Base-by-base conservation (phyloP, 108 stramenopile species). In the Nitzschia sp. region DNA sequence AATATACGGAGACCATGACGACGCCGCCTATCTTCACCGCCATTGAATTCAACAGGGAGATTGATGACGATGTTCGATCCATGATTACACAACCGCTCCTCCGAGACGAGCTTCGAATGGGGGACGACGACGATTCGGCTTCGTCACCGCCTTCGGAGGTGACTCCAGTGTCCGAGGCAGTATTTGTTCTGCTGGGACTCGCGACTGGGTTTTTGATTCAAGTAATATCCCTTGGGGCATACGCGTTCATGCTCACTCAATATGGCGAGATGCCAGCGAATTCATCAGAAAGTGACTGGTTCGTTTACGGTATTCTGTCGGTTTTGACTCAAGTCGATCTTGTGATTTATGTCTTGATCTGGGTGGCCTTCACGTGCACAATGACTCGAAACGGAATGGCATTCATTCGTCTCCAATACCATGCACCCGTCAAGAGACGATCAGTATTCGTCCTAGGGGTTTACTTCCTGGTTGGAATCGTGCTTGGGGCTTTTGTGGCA, bases 291-390 rank as follows among this genome's bases (percentile, higher is more conserved):
- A 45, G 11, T 3, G 45, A 56, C 27, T 68, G 66, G 66, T 68
- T 54, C 34, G 19, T 66, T 3, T 66, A 65, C 47, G 30, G 23
- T 6, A 5, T 67, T 3, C 24, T 75, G 45, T 54, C 59, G 15
- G 48, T 75, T 33, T 55, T 75, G 38, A 68, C 74, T 42, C 66
- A 75, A 51, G 28, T 75, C 17, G 74, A 75, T 68, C 46, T 75
- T n/a, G 35, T 56, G 17, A 59, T 68, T 18, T 75, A 75, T 46
- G 51, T 68, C 15, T 54, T 68, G 49, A 75, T 75, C 31, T 75
- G 74, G 74, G 60, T 60, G n/a, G 74, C 66, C 33, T 75, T 75
- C 48, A 75, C 66, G 11, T 75, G 66, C 35, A 68, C 74, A 17
- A 75, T 75, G 74, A 68, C 74, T 9, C 31, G 60, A 4, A 38